These are phyloP conservation scores for Aspergillus olivimuriae DNA, from an alignment of 495 filamentous ascomycete species.

Conservation along the genomic window DNA sequence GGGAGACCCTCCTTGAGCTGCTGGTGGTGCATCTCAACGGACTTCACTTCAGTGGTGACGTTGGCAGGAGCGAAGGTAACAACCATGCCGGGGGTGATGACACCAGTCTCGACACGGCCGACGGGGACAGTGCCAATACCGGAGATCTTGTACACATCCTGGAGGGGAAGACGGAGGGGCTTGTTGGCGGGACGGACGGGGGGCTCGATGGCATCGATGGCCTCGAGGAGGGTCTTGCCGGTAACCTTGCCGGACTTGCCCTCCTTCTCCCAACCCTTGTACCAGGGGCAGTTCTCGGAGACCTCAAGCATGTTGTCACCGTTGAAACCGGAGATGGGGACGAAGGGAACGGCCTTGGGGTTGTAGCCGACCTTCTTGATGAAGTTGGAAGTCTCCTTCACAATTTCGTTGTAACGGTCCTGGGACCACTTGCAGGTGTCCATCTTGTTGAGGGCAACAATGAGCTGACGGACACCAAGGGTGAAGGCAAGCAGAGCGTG, in stretches of 20 bases:
- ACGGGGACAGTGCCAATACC: conserved; percentile 99
- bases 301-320: conserved; percentile 98
- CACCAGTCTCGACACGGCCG: conserved; percentile 99
- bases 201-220: conserved; percentile 93
- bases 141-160: conserved; percentile 99
- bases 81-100: conserved; percentile 97
- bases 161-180: conserved; percentile 98
- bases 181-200: conserved; percentile 77
- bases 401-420: conserved; percentile 94
- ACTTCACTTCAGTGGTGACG: conserved; percentile 99
- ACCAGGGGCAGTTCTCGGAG: conserved; percentile 97
- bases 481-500: conserved; percentile 99
- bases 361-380: conserved; percentile 99
- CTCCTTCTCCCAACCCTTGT: conserved; percentile 99
- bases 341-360: conserved; percentile 96
- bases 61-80: conserved; percentile 81
- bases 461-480: conserved; percentile 99
- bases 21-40: conserved; percentile 99
- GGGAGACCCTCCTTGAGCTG: conserved; percentile 93
- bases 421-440: conserved; percentile 98
- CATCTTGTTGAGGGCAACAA: conserved; percentile 99
- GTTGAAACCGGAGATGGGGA: conserved; percentile 99
- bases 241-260: conserved; percentile 81
- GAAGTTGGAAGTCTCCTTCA: conserved; percentile 99
- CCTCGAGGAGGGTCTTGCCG: conserved; percentile 98